Evolutionary conservation across 495 filamentous ascomycete species (phyloP).

Genomic region (Neurospora africana): DNA sequence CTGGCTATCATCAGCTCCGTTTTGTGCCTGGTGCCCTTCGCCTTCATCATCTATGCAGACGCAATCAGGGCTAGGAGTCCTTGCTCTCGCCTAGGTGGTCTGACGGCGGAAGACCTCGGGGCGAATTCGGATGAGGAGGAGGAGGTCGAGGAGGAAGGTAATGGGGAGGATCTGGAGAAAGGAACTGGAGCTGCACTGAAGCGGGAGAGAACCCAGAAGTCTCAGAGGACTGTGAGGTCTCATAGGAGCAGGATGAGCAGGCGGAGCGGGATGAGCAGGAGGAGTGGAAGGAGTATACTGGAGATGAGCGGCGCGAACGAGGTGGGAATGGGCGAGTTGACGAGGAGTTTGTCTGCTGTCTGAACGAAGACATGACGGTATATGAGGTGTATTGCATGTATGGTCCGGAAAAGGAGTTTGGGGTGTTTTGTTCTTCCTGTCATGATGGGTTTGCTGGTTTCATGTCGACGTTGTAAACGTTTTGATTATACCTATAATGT

Average conservation of each 20-base stretch:
- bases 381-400: not conserved
- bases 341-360: constrained; percentile 11
- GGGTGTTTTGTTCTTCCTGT: not conserved
- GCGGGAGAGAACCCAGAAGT: not conserved
- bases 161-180: not conserved
- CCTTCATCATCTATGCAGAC: constrained; percentile 17
- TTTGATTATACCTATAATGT: not conserved
- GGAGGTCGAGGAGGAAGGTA: not conserved
- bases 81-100: constrained; percentile 5
- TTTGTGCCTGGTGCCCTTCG: constrained; percentile 17
- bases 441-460: not conserved
- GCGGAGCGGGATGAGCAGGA: not conserved
- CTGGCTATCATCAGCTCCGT: constrained; percentile 16
- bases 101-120: constrained; percentile 2
- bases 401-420: not conserved
- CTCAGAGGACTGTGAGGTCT: not conserved
- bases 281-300: not conserved
- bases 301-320: not conserved
- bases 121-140: not conserved
- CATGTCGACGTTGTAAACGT: not conserved
- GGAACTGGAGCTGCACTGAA: not conserved
- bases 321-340: not conserved
- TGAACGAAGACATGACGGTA: not conserved
- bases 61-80: constrained; percentile 12
- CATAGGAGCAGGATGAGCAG: not conserved